Base-by-base conservation (phyloP, 2,329 filamentous ascomycete species). In the Tolypocladium album region DNA sequence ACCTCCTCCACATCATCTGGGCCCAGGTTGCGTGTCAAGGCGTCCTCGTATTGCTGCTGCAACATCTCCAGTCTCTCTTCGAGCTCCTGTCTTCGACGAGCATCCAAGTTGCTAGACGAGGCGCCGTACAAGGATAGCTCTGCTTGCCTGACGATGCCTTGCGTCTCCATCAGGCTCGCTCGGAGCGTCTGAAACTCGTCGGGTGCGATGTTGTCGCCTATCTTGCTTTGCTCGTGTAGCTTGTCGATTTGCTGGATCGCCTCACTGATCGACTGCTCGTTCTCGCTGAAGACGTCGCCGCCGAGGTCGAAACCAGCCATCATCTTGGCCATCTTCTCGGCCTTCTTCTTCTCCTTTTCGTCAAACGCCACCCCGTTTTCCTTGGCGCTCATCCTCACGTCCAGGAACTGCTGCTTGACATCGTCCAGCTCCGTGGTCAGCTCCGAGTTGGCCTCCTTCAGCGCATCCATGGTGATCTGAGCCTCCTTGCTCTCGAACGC, bases 251-350 rank as follows among this genome's bases (percentile, higher is more conserved):
- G 88, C 67, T 92, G 85, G 66, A 97, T 93, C 63, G 92, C 88
- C 63, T 89, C 86, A 61, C 89, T 86, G 61, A 99, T 90, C 57
- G 86, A 87, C 64, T 88, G 84, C 74, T 99, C 94, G 67, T 96
- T 96, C 61, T 94, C 89, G 66, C 92, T 96, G 73, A 97, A 96
- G 39, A 95, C 87, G 61, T 97, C 92, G 56, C 89, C 88, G 53
- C 92, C 93, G 40, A 99, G 84, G 69, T 99, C 93, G 68, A 99
- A 97, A 4, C 93, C 92, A 61, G 94, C 94, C 93, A 99, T 97
- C 94, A 99, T 99, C 82, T 97, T 90, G 52, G 94, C 94, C 94
- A 99, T 99, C 76, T 95, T 94, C 78, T 99, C 94, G 0, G 92
- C 91, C 82, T 99, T 99, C 78, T 92, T 92, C 81, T 92, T 93